Percentiles rank a stretch among this genome's conserved stretches.
These are phyloP conservation scores for Leccinum subfulvum DNA, from an alignment of 1,284 basidiomycete genomes.

Conservation along the genomic window DNA sequence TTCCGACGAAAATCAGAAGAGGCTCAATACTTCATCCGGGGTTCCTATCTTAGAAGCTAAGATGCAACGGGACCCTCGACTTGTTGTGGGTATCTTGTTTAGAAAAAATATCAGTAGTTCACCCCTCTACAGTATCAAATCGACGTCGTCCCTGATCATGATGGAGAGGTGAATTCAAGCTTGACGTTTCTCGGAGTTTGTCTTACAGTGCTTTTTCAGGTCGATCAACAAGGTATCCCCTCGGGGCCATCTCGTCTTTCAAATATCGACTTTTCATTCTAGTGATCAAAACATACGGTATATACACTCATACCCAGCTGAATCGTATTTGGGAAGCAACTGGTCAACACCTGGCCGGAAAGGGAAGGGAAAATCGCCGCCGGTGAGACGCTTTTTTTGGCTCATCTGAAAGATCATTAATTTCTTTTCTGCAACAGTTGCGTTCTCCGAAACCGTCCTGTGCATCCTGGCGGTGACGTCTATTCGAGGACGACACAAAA, in stretches of 20 bases:
- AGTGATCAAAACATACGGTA: slow-evolving; percentile 61
- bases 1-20: slow-evolving; percentile 66
- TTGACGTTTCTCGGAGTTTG: not conserved
- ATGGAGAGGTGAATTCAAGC: slow-evolving; percentile 41
- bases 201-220: slow-evolving; percentile 32
- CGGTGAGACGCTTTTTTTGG: slow-evolving; percentile 34
- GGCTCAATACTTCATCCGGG: slow-evolving; percentile 47
- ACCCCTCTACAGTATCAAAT: slow-evolving; percentile 53
- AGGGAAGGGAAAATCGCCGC: slow-evolving; percentile 53
- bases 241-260: not conserved
- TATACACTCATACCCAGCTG: slow-evolving; percentile 62
- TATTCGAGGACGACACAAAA: slow-evolving; percentile 21
- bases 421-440: slow-evolving; percentile 37
- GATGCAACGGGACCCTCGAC: slow-evolving; percentile 57
- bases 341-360: slow-evolving; percentile 42
- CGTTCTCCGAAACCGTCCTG: slow-evolving; percentile 41
- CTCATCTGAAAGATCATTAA: not conserved
- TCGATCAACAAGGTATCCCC: slow-evolving; percentile 52
- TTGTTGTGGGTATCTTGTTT: slow-evolving; percentile 47
- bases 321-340: slow-evolving; percentile 60
- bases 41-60: slow-evolving; percentile 69
- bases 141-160: slow-evolving; percentile 54
- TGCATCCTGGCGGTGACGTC: slow-evolving; percentile 40
- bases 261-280: not conserved
- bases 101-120: slow-evolving; percentile 3